Evolutionary conservation across 2,329 filamentous ascomycete species (phyloP).

Genomic region (Alternaria panax): DNA sequence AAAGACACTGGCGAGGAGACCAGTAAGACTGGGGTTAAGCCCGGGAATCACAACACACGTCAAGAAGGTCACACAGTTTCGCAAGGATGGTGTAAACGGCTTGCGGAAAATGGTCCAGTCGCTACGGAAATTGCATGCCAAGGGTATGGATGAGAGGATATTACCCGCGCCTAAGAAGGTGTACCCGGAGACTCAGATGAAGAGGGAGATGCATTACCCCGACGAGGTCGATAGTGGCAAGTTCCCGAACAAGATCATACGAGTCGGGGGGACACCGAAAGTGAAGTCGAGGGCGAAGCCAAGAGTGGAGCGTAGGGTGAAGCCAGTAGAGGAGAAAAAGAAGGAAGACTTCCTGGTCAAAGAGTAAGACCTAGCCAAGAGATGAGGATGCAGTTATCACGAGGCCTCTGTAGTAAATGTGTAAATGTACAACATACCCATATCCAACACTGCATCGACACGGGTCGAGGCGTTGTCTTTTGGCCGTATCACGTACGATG

Average conservation of each 20-base stretch:
- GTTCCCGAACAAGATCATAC: conserved; percentile 28
- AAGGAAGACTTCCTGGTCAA: not conserved
- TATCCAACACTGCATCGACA: conserved; percentile 3
- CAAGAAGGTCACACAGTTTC: conserved; percentile 80
- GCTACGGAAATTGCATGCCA: conserved; percentile 36
- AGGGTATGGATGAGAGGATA: conserved; percentile 36
- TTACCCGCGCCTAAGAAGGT: conserved; percentile 42
- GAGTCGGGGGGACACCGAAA: not conserved
- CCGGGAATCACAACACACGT: conserved; percentile 80
- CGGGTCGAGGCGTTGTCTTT: not conserved
- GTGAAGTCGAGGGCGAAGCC: not conserved
- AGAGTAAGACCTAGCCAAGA: not conserved
- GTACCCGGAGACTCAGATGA: conserved; percentile 38
- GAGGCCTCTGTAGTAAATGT: conserved; percentile 7
- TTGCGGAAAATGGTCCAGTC: conserved; percentile 68
- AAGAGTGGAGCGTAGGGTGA: not conserved
- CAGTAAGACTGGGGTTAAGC: conserved; percentile 65
- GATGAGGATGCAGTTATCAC: not conserved
- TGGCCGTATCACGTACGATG: not conserved
- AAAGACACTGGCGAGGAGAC: conserved; percentile 73
- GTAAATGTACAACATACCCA: conserved; percentile 16
- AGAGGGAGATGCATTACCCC: conserved; percentile 39
- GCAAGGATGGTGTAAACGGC: conserved; percentile 69
- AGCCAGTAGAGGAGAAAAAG: not conserved
- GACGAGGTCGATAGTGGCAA: conserved; percentile 34